These are phyloP conservation scores for Gonium pectorale DNA, from an alignment of 139 green algal genomes.

Conservation along the genomic window DNA sequence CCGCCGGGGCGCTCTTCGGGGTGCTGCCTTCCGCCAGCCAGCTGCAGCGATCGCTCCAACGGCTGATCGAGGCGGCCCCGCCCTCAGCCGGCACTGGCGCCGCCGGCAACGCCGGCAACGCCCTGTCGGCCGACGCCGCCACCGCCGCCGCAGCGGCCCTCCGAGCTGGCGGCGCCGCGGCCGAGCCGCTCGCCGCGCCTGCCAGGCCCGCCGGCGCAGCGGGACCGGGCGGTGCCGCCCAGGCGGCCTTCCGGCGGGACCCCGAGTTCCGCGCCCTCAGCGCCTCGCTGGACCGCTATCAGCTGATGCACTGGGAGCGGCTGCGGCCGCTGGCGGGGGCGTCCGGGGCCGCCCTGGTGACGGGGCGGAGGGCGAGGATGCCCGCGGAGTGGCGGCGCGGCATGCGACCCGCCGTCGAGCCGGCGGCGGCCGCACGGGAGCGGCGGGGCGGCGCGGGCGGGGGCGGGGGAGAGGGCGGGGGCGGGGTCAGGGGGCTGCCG, in stretches of 20 bases:
- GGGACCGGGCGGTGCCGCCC: too few relatives aligned
- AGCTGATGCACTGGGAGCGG: too few relatives aligned
- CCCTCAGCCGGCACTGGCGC: neutral
- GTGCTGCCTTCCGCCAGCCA: neutral
- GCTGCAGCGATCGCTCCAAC: neutral
- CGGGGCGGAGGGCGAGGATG: too few relatives aligned
- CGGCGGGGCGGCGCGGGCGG: neutral
- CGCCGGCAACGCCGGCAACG: neutral
- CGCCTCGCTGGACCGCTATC: too few relatives aligned
- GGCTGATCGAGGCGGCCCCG: neutral
- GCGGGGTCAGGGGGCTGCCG: neutral
- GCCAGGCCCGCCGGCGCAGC: too few relatives aligned
- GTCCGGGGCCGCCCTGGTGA: too few relatives aligned
- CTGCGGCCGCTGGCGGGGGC: too few relatives aligned
- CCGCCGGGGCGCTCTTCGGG: neutral
- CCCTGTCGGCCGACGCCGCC: neutral
- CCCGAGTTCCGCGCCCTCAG: too few relatives aligned
- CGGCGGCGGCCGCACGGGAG: neutral
- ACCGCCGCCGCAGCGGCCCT: neutral
- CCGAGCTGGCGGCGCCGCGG: neutral
- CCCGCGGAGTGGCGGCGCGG: neutral
- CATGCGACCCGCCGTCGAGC: neutral
- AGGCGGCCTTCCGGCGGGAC: neutral
- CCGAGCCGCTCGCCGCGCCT: neutral
- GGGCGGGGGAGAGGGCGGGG: neutral